Conservation (phyloP, 148 eudicot genomes). For the Gaultheria prostrata region DNA sequence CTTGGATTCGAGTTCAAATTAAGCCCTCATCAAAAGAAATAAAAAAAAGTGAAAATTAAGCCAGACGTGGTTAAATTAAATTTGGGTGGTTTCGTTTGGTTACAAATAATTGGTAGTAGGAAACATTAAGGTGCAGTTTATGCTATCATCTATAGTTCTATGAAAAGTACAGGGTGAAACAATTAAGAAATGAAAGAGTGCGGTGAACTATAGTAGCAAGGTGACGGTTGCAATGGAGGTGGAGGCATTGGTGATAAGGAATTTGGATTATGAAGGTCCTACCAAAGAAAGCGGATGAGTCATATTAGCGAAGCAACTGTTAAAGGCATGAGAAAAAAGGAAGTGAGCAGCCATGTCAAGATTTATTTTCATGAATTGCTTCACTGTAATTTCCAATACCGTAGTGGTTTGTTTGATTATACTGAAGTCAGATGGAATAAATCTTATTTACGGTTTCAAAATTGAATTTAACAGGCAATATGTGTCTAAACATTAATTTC, state of each 20-base stretch:
- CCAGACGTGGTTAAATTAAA: too few relatives aligned
- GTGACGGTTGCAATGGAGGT: not conserved
- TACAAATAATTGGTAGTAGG: too few relatives aligned
- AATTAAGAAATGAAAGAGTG: not conserved
- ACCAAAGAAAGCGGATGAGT: not conserved
- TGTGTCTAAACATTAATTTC: not conserved
- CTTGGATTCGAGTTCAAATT: too few relatives aligned
- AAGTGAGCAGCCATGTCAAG: not conserved
- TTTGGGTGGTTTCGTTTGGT: too few relatives aligned
- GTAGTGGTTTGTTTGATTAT: not conserved
- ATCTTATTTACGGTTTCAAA: not conserved
- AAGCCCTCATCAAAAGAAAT: too few relatives aligned
- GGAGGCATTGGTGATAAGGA: not conserved
- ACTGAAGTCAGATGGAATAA: not conserved
- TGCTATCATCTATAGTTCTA: not conserved
- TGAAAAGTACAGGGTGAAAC: not conserved
- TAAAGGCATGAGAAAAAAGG: not conserved
- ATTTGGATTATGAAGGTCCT: not conserved
- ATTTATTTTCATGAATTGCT: not conserved
- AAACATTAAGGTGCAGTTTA: too few relatives aligned
- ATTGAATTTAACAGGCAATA: not conserved
- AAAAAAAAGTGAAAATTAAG: too few relatives aligned
- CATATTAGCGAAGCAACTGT: not conserved
- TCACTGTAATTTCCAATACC: not conserved
- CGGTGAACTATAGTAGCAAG: too few relatives aligned